These are phyloP conservation scores for Moesziomyces antarcticus DNA, from an alignment of 1,284 basidiomycete species.

Conservation along the genomic window DNA sequence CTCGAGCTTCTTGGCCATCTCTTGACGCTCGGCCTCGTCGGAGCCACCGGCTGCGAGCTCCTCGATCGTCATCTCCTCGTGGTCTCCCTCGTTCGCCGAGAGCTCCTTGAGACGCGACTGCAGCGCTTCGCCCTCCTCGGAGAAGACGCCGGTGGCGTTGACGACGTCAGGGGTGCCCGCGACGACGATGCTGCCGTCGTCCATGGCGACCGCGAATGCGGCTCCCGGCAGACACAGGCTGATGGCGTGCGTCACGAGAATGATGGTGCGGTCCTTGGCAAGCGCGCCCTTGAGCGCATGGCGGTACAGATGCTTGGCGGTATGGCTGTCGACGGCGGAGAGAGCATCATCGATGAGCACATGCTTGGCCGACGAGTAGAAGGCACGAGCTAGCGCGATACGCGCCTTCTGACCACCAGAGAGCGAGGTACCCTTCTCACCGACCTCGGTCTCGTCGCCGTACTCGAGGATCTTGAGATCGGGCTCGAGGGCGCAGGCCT, in stretches of 20 bases:
- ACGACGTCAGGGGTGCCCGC: conserved; percentile 74
- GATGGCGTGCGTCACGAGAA: conserved; percentile 88
- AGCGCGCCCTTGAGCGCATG: conserved; percentile 76
- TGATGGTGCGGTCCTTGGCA: conserved; percentile 76
- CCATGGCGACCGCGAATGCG: conserved; percentile 77
- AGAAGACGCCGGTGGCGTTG: conserved; percentile 49
- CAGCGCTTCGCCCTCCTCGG: conserved; percentile 48
- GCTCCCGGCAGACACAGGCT: conserved; percentile 78
- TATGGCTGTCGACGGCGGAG: conserved; percentile 89
- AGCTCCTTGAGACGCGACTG: conserved; percentile 35
- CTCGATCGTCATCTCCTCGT: conserved; percentile 54
- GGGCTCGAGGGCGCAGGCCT: conserved; percentile 81
- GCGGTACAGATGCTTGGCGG: conserved; percentile 79
- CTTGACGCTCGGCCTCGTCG: conserved; percentile 55
- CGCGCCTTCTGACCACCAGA: conserved; percentile 96
- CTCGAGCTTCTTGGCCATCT: conserved; percentile 51
- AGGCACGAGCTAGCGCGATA: conserved; percentile 78
- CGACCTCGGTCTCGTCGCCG: conserved; percentile 90
- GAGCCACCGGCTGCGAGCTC: conserved; percentile 53
- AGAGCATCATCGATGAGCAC: conserved; percentile 91
- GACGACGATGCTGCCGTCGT: conserved; percentile 78
- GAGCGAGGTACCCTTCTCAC: conserved; percentile 76
- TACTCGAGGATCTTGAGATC: conserved; percentile 93
- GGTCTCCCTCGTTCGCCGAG: conserved; percentile 18
- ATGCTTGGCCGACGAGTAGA: conserved; percentile 88